Percentiles rank a stretch among this genome's conserved stretches.
phyloP scores from a whole-genome alignment of 208 protist species.

The Leishmania arabica region DNA sequence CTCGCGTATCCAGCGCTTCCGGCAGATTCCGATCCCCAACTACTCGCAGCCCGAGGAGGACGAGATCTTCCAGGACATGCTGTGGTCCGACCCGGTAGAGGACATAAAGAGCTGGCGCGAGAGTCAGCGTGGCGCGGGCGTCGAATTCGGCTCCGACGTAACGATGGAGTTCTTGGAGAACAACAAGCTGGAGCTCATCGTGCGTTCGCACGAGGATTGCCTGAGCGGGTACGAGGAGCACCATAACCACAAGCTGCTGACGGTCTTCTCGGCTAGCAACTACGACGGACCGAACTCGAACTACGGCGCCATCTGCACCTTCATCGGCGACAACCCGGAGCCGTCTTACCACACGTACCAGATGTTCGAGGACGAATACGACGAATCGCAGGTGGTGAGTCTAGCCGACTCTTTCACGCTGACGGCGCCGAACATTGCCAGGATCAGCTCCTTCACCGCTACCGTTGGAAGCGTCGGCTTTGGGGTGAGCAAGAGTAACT shows the following conservation, averaged over 20 bases:
- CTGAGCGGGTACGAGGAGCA: constrained; percentile 93
- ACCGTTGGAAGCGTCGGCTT: constrained; percentile 5
- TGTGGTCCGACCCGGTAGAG: constrained; percentile 96
- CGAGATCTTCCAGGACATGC: constrained; percentile 95
- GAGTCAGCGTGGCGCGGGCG: constrained; percentile 93
- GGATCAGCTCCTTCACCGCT: constrained; percentile 37
- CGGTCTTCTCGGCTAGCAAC: constrained; percentile 98
- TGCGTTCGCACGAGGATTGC: constrained; percentile 97
- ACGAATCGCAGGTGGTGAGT: constrained; percentile 58
- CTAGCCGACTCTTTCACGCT: constrained; percentile 56
- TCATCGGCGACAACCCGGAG: constrained; percentile 74
- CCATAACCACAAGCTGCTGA: constrained; percentile 93
- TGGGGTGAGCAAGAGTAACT: constrained; percentile 10
- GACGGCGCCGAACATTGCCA: constrained; percentile 31
- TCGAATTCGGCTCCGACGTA: constrained; percentile 95
- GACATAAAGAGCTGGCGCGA: constrained; percentile 76
- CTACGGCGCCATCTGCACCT: constrained; percentile 73
- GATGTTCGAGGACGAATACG: constrained; percentile 76
- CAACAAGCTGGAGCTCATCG: constrained; percentile 94
- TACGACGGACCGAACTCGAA: constrained; percentile 95
- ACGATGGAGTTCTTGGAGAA: constrained; percentile 92
- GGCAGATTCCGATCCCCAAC: constrained; percentile 87
- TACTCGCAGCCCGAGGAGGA: constrained; percentile 91
- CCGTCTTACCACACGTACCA: constrained; percentile 81
- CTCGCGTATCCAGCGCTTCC: constrained; percentile 86